Base-by-base conservation (phyloP, 1,284 basidiomycete genomes). In the Phlebopus sp. region DNA sequence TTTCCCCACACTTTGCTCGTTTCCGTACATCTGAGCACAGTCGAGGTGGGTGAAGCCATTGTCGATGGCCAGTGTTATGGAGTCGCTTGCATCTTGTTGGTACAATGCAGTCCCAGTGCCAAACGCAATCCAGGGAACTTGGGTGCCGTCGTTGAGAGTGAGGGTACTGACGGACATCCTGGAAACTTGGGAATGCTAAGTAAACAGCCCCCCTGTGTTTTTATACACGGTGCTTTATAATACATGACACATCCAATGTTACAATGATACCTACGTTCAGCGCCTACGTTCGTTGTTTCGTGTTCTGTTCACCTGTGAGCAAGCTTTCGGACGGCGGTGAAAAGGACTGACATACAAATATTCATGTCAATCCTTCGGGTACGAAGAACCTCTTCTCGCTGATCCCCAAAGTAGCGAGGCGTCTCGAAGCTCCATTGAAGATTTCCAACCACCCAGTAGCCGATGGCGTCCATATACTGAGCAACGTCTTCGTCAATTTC, bases 41-140 rank as follows among this genome's bases (percentile, higher is more conserved):
- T 90, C 87, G 30, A 90, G 74, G 60, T 90, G 86, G 2, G 72
- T 78, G 59, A 89, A 75, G 4, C 84, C 84, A 31, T 70, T 72
- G 17, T 74, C 67, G 51, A 90, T 79, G 11, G 87, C 86, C 23
- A 66, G 57, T 15, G 59, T 60, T 47, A 86, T 73, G 8, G 71
- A 60, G 3, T 74, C 55, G 41, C 74, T 60, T 3, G 77, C 82
- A 58, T 89, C 78, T 57, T 74, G 73, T 13, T 53, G 40, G 52
- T 63, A 83, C 23, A 81, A 69, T 2, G 80, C 81, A 0, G 82
- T 82, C 3, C 85, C 85, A 3, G 82, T 86, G 25, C 86, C 87
- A 56, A 84, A 88, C 1, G 75, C 86, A 13, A 88, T 68, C 76
- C 75, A 79, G 19, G 86, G 84, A 37, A 80, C 71, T 5, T 57